Conservation (phyloP, 208 protist genomes). For the Wallacemonas sp. region DNA sequence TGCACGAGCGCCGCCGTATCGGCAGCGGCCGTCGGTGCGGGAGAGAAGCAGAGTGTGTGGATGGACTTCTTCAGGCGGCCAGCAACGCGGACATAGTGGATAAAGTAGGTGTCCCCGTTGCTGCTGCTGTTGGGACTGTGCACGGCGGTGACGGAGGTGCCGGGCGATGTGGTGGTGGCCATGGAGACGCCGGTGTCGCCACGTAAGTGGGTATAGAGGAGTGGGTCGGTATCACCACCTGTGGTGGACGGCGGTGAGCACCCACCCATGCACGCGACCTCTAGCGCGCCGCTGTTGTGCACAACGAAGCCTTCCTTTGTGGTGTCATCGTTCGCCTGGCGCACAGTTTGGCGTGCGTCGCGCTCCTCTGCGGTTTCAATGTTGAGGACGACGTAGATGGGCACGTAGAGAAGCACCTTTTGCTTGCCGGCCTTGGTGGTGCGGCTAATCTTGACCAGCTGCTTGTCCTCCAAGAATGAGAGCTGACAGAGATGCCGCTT, state of each 20-base stretch:
- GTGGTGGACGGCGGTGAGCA: not conserved
- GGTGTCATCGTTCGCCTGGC: slow-evolving; percentile 28
- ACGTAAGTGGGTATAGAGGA: slow-evolving; percentile 43
- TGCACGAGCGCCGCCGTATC: slow-evolving; percentile 28
- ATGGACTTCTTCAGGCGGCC: slow-evolving; percentile 29
- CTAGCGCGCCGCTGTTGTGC: not conserved
- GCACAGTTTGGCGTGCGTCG: slow-evolving; percentile 36
- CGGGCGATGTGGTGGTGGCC: not conserved
- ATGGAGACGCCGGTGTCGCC: slow-evolving; percentile 30
- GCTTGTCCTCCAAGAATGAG: slow-evolving; percentile 25
- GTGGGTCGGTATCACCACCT: slow-evolving; percentile 13
- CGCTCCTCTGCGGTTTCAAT: slow-evolving; percentile 60
- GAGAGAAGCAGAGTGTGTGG: slow-evolving; percentile 54
- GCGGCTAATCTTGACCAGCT: slow-evolving; percentile 29
- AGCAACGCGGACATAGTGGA: slow-evolving; percentile 51
- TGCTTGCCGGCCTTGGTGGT: slow-evolving; percentile 22
- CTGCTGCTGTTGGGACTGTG: not conserved
- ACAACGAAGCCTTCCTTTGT: slow-evolving; percentile 28
- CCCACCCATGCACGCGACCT: slow-evolving; percentile 1
- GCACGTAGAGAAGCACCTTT: slow-evolving; percentile 51
- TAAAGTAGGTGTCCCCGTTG: slow-evolving; percentile 31
- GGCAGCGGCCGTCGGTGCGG: slow-evolving; percentile 15
- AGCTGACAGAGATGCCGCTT: slow-evolving; percentile 33
- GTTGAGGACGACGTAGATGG: slow-evolving; percentile 57
- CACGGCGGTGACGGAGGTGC: not conserved